Conservation (phyloP, 176 grass and related monocot genomes). For the Bromus sterilis region DNA sequence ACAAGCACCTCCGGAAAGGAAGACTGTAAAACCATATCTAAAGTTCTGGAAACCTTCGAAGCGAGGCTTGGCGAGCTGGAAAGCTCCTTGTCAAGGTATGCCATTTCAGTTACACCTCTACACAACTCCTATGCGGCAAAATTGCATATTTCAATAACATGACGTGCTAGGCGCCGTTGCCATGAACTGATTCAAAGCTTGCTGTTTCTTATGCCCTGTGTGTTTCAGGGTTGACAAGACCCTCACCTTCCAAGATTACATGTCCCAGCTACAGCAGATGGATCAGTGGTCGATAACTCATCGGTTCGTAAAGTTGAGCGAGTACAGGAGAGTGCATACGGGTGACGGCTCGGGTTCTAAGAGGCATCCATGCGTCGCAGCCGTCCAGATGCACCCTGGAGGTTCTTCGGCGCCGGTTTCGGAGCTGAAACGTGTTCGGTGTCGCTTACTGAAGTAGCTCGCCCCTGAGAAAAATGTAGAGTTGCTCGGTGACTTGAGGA, state of each 20-base stretch:
- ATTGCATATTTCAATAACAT: neutral
- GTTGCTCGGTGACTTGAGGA: neutral
- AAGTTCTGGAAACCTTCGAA: slow-evolving; percentile 28
- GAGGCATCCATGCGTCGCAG: neutral
- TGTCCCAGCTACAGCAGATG: neutral
- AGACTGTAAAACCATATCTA: neutral
- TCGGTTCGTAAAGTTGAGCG: slow-evolving; percentile 20
- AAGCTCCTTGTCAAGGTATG: slow-evolving; percentile 33
- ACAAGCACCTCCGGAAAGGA: slow-evolving; percentile 25
- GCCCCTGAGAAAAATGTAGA: neutral
- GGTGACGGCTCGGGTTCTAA: neutral
- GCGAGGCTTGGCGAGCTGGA: slow-evolving; percentile 17
- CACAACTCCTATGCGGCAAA: neutral
- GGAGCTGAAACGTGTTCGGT: slow-evolving; percentile 5
- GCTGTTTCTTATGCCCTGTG: neutral
- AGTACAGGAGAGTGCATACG: neutral
- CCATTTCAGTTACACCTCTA: neutral
- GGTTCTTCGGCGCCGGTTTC: neutral
- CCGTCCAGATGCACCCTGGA: slow-evolving; percentile 15
- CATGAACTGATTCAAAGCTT: neutral
- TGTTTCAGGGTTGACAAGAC: slow-evolving; percentile 16
- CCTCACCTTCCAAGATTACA: slow-evolving; percentile 17
- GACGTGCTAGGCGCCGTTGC: neutral
- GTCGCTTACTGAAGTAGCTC: slow-evolving; percentile 23
- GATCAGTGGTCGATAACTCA: slow-evolving; percentile 24